Base-by-base conservation (phyloP, 2,329 filamentous ascomycete species). In the Alternaria burnsii region DNA sequence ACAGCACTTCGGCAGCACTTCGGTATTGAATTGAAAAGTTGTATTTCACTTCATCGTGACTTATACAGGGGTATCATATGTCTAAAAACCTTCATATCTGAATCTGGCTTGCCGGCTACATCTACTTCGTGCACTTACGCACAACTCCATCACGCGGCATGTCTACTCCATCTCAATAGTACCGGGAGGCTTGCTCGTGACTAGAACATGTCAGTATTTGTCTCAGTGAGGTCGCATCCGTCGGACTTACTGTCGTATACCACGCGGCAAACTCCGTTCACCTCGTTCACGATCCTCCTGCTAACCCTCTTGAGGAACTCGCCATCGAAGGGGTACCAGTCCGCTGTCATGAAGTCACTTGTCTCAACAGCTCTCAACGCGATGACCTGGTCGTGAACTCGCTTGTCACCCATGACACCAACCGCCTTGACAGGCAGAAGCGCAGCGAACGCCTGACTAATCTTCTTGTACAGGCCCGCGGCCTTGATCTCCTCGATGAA, bases 151-250 rank as follows among this genome's bases (percentile, higher is more conserved):
- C 20, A 40, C 5, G 32, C n/a, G 47, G 30, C n/a, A 32, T 38
- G n/a, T 56, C 34, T 86, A 92, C 80, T 92, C 89, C 82, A 92
- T 86, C 82, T 92, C 90, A 73, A 92, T 92, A 2, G 90, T 92
- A 62, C 87, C 88, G 48, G 88, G 88, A 52, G 88, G 88, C 81
- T 90, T 90, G 76, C 86, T 87, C 22, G 87, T 89, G 61, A 86
- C 82, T 81, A 72, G 20, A 16, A 3, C 20, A 22, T 44, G 51
- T 73, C 62, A 72, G 67, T 20, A 55, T 55, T 53, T 58, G 52
- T 51, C 44, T 42, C 18, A 18, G 36, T 6, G 50, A 26, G 16
- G 24, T 9, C 22, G 34, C 5, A 34, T 44, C 36, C 12, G 34
- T 66, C 54, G 53, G 67, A 84, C 79, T 86, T 82, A 81, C 84